These are phyloP conservation scores for Diutina ranongensis DNA, from an alignment of 1,139 yeast genomes.

Conservation along the genomic window DNA sequence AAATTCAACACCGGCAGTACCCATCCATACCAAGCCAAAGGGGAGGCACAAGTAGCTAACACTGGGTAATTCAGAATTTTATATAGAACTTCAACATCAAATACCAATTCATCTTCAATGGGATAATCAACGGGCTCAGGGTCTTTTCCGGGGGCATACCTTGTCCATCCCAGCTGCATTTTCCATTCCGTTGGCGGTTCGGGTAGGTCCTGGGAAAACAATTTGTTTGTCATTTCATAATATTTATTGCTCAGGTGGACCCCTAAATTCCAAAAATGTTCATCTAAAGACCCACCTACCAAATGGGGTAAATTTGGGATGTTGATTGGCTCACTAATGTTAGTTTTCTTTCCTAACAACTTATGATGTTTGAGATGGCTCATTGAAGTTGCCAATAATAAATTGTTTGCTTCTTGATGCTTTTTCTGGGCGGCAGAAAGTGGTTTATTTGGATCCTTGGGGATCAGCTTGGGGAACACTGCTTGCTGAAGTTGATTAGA, in stretches of 20 bases:
- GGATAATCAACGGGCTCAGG: conserved; percentile 64
- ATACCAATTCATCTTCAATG: conserved; percentile 51
- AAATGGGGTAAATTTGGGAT: conserved; percentile 53
- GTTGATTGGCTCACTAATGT: conserved; percentile 46
- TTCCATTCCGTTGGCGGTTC: conserved; percentile 42
- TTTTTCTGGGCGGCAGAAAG: conserved; percentile 12
- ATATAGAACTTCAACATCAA: conserved; percentile 85
- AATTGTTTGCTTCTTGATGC: conserved; percentile 17
- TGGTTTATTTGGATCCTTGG: conserved; percentile 3
- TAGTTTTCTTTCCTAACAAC: conserved; percentile 71
- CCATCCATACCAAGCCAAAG: conserved; percentile 91
- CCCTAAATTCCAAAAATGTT: conserved; percentile 76
- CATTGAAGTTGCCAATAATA: conserved; percentile 45
- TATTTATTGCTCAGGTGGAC: conserved; percentile 50
- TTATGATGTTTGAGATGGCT: conserved; percentile 51
- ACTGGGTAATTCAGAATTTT: conserved; percentile 65
- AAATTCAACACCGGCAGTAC: conserved; percentile 69
- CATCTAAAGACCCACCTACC: conserved; percentile 62
- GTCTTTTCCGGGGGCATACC: conserved; percentile 42
- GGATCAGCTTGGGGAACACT: conserved; percentile 38
- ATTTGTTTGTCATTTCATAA: conserved; percentile 28
- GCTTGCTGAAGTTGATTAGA: conserved; percentile 46
- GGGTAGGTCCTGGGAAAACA: conserved; percentile 29
- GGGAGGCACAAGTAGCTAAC: conserved; percentile 71
- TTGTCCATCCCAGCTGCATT: conserved; percentile 69